Conservation (phyloP, 1,139 yeast species). For the Casaregolazyma suthepensis region DNA sequence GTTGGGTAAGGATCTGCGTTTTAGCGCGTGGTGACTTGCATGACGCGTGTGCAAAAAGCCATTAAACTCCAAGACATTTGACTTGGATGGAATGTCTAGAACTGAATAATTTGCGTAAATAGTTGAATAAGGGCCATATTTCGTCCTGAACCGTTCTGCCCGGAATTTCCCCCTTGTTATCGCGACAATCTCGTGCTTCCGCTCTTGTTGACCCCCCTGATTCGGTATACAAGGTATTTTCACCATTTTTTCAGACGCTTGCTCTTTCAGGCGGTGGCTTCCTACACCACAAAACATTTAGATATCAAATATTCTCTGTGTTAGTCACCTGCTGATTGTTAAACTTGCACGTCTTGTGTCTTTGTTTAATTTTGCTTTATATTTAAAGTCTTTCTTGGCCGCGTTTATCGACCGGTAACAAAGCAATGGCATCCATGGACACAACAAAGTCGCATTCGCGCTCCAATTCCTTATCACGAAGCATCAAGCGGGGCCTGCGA, state of each 20-base stretch:
- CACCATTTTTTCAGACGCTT: background rate
- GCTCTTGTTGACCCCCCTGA: background rate
- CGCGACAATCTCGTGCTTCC: background rate
- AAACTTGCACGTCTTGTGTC: background rate
- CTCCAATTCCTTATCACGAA: conserved; percentile 3
- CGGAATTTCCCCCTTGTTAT: background rate
- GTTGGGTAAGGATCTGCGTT: background rate
- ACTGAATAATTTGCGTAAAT: too few species aligned
- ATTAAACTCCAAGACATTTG: background rate
- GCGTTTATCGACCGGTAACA: background rate
- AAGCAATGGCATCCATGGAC: background rate
- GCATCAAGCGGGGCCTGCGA: conserved; percentile 4
- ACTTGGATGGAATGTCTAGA: background rate
- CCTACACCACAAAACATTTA: background rate
- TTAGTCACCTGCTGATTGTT: background rate
- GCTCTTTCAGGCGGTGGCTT: background rate
- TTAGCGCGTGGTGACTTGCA: background rate
- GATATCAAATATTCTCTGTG: background rate
- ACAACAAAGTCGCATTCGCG: conserved; percentile 1
- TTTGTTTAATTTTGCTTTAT: background rate
- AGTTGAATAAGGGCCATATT: background rate
- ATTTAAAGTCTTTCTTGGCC: background rate
- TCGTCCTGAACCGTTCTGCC: background rate
- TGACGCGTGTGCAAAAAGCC: background rate
- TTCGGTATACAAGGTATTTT: background rate